Evolutionary conservation across 1,139 yeast genomes (phyloP).

Genomic region (Citeromyces siamensis): DNA sequence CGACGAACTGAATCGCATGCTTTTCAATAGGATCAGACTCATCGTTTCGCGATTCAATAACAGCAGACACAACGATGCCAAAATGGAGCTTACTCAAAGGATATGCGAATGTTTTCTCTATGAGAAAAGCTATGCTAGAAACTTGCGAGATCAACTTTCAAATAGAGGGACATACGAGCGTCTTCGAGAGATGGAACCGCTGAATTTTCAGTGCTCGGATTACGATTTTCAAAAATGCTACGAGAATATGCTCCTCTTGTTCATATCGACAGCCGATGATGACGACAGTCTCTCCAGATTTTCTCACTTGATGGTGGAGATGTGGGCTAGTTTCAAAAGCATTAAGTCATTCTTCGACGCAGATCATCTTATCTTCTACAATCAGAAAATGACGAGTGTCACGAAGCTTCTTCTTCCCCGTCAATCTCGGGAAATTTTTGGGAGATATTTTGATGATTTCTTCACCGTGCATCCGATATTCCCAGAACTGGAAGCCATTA

Average conservation of each 20-base stretch:
- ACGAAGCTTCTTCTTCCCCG: conserved; percentile 12
- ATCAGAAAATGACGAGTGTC: conserved; percentile 12
- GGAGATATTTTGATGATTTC: conserved; percentile 11
- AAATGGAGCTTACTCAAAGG: background rate
- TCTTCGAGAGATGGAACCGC: conserved; percentile 8
- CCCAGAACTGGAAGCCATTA: conserved; percentile 13
- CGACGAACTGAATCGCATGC: background rate
- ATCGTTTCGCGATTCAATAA: background rate
- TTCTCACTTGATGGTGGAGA: conserved; percentile 9
- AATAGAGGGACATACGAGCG: background rate
- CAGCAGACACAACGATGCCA: background rate
- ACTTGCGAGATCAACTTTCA: background rate
- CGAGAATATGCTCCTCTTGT: conserved; percentile 10
- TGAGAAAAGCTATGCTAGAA: background rate
- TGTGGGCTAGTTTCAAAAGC: conserved; percentile 8
- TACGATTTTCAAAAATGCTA: conserved; percentile 10
- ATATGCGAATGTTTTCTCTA: background rate
- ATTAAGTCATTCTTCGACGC: conserved; percentile 10
- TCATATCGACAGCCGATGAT: conserved; percentile 8
- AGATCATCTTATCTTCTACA: conserved; percentile 10
- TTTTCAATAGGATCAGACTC: background rate
- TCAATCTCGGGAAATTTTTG: conserved; percentile 5
- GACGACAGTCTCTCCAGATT: conserved; percentile 8
- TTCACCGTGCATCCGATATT: conserved; percentile 14
- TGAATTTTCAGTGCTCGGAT: conserved; percentile 10